A percentile compares a stretch with the other conserved stretches of the same genome.
Conservation (phyloP, 106 monocot genomes). For the Platanthera zijinensis region DNA sequence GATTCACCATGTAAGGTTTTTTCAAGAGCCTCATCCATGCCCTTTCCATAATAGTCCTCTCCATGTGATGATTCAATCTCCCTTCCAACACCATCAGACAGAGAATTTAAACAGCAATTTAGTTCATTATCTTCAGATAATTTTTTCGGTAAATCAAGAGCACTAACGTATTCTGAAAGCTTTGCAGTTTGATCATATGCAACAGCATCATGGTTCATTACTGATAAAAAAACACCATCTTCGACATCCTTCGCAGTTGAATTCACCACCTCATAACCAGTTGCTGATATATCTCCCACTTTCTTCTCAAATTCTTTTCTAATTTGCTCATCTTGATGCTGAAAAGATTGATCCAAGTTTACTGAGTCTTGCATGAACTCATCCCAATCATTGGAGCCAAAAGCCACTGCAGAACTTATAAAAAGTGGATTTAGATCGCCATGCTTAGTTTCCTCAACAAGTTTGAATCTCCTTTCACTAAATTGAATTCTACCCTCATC, state of each 20-base stretch:
- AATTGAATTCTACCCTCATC: slow-evolving; percentile 9
- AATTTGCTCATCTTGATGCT: slow-evolving; percentile 11
- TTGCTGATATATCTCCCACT: not conserved
- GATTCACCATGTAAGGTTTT: slow-evolving; percentile 12
- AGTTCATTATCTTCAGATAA: not conserved
- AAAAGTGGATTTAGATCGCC: slow-evolving; percentile 21
- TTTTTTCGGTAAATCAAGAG: not conserved
- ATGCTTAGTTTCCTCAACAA: not conserved
- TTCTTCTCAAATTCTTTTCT: not conserved
- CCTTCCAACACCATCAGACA: not conserved
- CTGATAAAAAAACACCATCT: not conserved
- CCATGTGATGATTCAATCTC: not conserved
- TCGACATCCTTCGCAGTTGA: not conserved
- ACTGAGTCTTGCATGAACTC: slow-evolving; percentile 39
- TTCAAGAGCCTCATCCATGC: not conserved
- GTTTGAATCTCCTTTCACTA: not conserved
- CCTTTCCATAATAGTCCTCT: not conserved
- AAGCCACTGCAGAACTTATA: slow-evolving; percentile 40
- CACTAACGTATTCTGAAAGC: not conserved
- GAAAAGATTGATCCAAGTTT: slow-evolving; percentile 5
- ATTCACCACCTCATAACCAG: not conserved
- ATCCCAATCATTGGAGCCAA: slow-evolving; percentile 55
- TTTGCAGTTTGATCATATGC: not conserved
- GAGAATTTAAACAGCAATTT: not conserved
- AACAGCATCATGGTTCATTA: not conserved